Conservation (phyloP, 306 rosid species). For the Sechiopsis laciniata region DNA sequence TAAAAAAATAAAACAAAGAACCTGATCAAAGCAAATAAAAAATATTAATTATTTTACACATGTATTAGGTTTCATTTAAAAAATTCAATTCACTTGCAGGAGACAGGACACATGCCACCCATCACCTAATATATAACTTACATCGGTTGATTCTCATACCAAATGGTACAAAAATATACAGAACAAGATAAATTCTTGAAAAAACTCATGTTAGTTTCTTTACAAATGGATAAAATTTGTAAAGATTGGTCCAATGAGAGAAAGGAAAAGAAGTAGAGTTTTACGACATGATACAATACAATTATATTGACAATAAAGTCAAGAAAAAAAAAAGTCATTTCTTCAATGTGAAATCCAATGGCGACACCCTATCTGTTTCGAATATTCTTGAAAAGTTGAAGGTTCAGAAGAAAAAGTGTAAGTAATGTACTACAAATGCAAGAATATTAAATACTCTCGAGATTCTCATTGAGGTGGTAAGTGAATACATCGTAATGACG, state of each 20-base stretch:
- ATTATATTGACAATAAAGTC: conserved; percentile 15
- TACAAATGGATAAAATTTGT: conserved; percentile 14
- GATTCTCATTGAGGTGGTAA: no score
- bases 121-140: neutral
- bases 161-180: conserved; percentile 20
- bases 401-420: no score
- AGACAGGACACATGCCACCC: neutral
- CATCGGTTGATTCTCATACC: conserved; percentile 1
- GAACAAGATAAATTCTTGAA: neutral
- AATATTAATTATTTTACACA: neutral
- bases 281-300: conserved; percentile 10
- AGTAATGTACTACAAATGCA: no score
- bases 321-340: conserved; percentile 17
- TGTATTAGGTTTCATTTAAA: neutral
- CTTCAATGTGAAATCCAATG: conserved; percentile 9
- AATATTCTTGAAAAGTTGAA: conserved; percentile 7
- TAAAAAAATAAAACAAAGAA: neutral
- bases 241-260: neutral
- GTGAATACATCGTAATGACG: no score
- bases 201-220: conserved; percentile 23
- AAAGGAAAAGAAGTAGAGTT: neutral
- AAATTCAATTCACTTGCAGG: conserved; percentile 16
- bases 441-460: no score
- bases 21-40: neutral
- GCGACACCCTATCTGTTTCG: conserved; percentile 16